A percentile compares a stretch with the other conserved stretches of the same genome.
phyloP scores from a whole-genome alignment of 2,329 filamentous ascomycete genomes.

The Scedosporium aurantiacum region DNA sequence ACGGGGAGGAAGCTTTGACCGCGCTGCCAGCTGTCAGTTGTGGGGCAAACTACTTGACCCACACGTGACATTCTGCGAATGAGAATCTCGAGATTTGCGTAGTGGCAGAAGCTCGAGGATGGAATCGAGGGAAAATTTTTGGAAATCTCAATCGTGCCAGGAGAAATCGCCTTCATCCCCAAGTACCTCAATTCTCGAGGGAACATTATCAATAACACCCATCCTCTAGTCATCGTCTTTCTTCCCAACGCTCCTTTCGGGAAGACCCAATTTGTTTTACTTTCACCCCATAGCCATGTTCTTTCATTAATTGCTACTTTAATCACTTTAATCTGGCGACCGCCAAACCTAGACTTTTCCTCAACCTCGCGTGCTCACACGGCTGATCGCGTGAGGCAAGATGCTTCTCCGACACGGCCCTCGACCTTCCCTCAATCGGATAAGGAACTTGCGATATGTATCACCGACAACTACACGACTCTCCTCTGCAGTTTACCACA shows the following conservation, averaged over 20 bases:
- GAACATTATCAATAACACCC: neutral
- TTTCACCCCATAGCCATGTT: slow-evolving; percentile 5
- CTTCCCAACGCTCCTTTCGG: slow-evolving; percentile 3
- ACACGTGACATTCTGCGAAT: neutral
- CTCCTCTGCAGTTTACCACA: slow-evolving; percentile 1
- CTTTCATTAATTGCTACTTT: slow-evolving; percentile 10
- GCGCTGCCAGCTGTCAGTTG: neutral
- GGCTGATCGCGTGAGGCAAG: slow-evolving; percentile 9
- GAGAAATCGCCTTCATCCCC: neutral
- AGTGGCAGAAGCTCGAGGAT: neutral
- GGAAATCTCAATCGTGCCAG: neutral
- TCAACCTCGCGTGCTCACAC: neutral
- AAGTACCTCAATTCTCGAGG: neutral
- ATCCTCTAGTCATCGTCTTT: neutral
- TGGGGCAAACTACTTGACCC: neutral
- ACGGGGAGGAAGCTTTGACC: neutral
- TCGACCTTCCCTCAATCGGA: slow-evolving; percentile 9
- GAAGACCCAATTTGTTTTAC: neutral
- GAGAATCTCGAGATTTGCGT: neutral
- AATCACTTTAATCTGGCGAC: slow-evolving; percentile 10
- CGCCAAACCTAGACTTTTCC: slow-evolving; percentile 1
- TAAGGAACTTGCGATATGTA: slow-evolving; percentile 3
- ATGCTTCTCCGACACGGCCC: slow-evolving; percentile 25
- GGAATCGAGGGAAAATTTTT: slow-evolving; percentile 2
- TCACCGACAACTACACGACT: neutral